Base-by-base conservation (phyloP, 352 stramenopile species). In the Globisporangium orthogonon region DNA sequence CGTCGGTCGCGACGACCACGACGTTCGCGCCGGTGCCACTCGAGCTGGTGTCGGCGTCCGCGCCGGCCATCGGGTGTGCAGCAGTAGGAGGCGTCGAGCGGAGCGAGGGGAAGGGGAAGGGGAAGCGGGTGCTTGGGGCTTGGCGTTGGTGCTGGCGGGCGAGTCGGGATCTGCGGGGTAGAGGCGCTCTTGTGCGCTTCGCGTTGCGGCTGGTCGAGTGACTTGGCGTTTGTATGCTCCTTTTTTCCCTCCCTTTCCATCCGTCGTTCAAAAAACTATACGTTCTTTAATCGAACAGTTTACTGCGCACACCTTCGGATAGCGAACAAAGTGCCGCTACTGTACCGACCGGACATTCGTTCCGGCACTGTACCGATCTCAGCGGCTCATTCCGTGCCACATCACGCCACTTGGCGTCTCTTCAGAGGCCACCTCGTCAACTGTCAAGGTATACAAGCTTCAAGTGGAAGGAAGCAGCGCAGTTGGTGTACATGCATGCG, bases 401-500 rank as follows among this genome's bases (percentile, higher is more conserved):
- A 23, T 23, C 23, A 23, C 23, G 23, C 23, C 23, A 23, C 23
- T 23, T 23, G 23, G 35, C 35, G 35, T 41, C 35, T 10, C 35
- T 41, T 41, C 35, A 23, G 23, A 23, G 23, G 23, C 23, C 23
- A 23, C 23, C 23, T 23, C 23, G 23, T 23, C 23, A 23, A 23
- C 23, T 23, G 23, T 23, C 23, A 23, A 23, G 23, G 23, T 23
- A 23, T 23, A 23, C 23, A 23, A 23, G 23, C 23, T 23, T 1
- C 23, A 23, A 23, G 23, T 23, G 23, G 23, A 23, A 23, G 23
- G 23, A 23, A 23, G 23, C 23, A 23, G 23, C 23, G 23, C 23
- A 23, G 23, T 23, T 23, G 23, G 23, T 41, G 35, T 23, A 7
- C 17, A 48, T 48, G 43, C 43, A 15, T 30, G 74, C 70, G 74